Percentiles rank a stretch among this genome's conserved stretches.
Conservation (phyloP, 108 stramenopile genomes). For the Discostella pseudostelligera region DNA sequence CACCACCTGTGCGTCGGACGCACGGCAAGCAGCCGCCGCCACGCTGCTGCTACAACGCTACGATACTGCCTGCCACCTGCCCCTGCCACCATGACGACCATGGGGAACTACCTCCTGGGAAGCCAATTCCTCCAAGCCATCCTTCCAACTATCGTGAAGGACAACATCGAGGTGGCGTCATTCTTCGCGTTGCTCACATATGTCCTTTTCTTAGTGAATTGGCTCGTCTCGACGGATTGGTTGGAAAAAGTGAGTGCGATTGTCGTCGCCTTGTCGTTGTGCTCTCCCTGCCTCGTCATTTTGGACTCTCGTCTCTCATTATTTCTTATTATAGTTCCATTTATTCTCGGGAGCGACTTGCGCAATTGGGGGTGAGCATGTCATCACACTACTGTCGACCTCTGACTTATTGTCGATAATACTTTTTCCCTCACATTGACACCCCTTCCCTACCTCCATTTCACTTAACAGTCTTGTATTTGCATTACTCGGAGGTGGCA, state of each 20-base stretch:
- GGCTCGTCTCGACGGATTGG: constrained; percentile 49
- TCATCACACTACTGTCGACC: too few relatives aligned
- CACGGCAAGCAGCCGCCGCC: too few relatives aligned
- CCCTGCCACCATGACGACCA: background rate
- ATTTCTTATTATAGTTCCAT: constrained; percentile 25
- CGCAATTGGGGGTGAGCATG: constrained; percentile 18
- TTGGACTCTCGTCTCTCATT: background rate
- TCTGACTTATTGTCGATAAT: too few relatives aligned
- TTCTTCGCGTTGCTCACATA: constrained; percentile 39
- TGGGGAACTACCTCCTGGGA: constrained; percentile 2
- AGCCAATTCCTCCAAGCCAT: constrained; percentile 13
- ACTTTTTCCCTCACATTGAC: background rate
- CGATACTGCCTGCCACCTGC: too few relatives aligned
- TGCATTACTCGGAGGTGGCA: constrained; percentile 42
- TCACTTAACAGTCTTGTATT: constrained; percentile 23
- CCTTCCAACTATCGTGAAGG: constrained; percentile 25
- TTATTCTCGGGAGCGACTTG: constrained; percentile 32
- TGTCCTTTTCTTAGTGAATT: constrained; percentile 40
- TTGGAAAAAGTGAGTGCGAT: constrained; percentile 25
- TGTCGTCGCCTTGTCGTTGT: background rate
- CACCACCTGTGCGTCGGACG: too few relatives aligned
- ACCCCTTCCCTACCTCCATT: background rate
- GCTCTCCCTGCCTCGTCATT: background rate
- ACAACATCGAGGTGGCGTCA: constrained; percentile 23
- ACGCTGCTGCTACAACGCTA: too few relatives aligned